Evolutionary conservation across 2,329 filamentous ascomycete genomes (phyloP), one percentile per base, ranked within the genome.

Genomic region (Fusarium tanahbumbuense): DNA sequence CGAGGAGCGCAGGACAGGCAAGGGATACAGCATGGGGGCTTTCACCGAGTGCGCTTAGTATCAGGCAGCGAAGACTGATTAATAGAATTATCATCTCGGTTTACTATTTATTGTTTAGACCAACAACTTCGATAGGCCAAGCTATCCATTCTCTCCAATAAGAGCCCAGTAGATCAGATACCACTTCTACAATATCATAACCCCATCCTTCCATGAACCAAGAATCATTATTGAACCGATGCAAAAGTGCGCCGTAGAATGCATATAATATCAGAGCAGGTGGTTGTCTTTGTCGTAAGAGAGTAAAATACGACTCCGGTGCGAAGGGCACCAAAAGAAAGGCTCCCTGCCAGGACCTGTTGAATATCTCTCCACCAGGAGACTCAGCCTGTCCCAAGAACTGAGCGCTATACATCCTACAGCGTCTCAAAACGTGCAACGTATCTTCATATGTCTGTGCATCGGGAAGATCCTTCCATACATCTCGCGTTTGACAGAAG

Each of bases 131-230:
- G 3, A 64, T 30, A 11, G 60, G 60, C 60, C 60, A 64, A 20
- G 49, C 27, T 27, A 64, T 57, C 60, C 60, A 64, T 3, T n/a
- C 15, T 20, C 20, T 55, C 60, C 60, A 64, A 5, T 64, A 64
- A 0, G 60, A 45, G 3, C 59, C 60, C 11, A 64, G 13, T 8
- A 64, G 1, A 16, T 64, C 60, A 8, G 47, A 22, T 6, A 64
- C 49, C 9, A 64, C 37, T 2, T 30, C 60, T 0, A 64, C 60
- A 8, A 64, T 64, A 9, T 64, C 60, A 6, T 64, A 22, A 2
- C 60, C 60, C 60, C 60, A 64, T 9, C 60, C 60, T 6, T 64
- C 49, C 44, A 64, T 18, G 12, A 64, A 57, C 60, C 60, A 64
- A 10, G 37, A 57, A 8, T 45, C n/a, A 2, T 64, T 57, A 3